A percentile compares a stretch with the other conserved stretches of the same genome.
Evolutionary conservation across 148 eudicot species (phyloP).

Genomic region (Heliosperma pusillum): DNA sequence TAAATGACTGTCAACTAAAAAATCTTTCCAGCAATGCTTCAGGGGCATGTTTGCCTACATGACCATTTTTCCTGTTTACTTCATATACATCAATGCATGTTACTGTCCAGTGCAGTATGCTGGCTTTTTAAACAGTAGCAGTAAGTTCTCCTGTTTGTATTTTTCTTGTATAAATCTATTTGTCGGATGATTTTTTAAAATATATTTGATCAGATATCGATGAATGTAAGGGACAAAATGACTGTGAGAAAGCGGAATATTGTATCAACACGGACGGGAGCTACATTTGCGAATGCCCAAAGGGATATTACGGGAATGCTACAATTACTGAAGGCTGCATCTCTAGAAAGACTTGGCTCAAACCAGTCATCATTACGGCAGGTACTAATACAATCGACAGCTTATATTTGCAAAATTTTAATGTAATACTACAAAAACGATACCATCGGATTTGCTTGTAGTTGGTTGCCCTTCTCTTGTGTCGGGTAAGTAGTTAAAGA

Average conservation of each 20-base stretch:
- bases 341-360: slow-evolving; percentile 1
- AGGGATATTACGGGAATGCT: slow-evolving; percentile 15
- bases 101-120: background rate
- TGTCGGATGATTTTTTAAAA: background rate
- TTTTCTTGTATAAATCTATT: background rate
- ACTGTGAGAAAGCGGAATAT: slow-evolving; percentile 13
- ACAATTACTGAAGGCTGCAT: slow-evolving; percentile 12
- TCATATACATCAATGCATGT: background rate
- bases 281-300: slow-evolving; percentile 17
- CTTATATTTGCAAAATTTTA: background rate
- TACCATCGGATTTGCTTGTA: too few species aligned
- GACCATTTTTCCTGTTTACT: too few species aligned
- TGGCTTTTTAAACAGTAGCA: background rate
- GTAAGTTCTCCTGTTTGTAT: background rate
- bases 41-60: too few species aligned
- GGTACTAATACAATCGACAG: background rate
- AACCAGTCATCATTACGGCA: slow-evolving; percentile 15
- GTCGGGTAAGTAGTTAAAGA: too few species aligned
- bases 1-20: too few species aligned
- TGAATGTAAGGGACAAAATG: slow-evolving; percentile 3
- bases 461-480: background rate
- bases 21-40: background rate
- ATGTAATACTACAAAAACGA: background rate
- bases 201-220: slow-evolving; percentile 1
- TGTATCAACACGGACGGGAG: slow-evolving; percentile 13